A percentile compares a stretch with the other conserved stretches of the same genome.
Conservation (phyloP, 1,139 yeast species). For the Yamadazyma spencermartinsiae region DNA sequence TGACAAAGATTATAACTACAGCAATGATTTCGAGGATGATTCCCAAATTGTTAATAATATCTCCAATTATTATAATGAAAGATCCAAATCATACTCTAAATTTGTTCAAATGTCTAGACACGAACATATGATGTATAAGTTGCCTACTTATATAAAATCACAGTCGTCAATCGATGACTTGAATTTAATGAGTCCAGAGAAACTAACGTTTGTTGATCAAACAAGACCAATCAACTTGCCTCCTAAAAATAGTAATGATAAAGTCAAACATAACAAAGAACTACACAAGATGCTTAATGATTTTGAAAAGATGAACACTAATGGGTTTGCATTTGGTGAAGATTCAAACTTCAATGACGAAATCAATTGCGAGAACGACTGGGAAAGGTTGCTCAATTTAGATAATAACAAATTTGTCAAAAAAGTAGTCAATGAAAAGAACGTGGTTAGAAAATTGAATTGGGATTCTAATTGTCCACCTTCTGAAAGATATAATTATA, state of each 20-base stretch:
- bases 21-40: slow-evolving; percentile 25
- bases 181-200: slow-evolving; percentile 43
- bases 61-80: slow-evolving; percentile 37
- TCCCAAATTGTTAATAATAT: slow-evolving; percentile 37
- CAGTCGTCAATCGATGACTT: slow-evolving; percentile 47
- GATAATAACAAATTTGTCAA: slow-evolving; percentile 22
- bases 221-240: slow-evolving; percentile 49
- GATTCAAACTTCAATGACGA: slow-evolving; percentile 22
- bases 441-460: slow-evolving; percentile 31
- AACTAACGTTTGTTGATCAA: slow-evolving; percentile 40
- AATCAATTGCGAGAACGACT: slow-evolving; percentile 22
- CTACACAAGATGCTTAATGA: slow-evolving; percentile 34
- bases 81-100: slow-evolving; percentile 37
- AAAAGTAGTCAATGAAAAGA: slow-evolving; percentile 30
- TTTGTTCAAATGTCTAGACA: slow-evolving; percentile 34
- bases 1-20: slow-evolving; percentile 16
- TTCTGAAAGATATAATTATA: slow-evolving; percentile 28
- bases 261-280: slow-evolving; percentile 40
- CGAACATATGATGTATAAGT: slow-evolving; percentile 35
- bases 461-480: slow-evolving; percentile 44
- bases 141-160: slow-evolving; percentile 41
- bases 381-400: slow-evolving; percentile 5
- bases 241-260: slow-evolving; percentile 39
- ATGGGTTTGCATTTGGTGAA: slow-evolving; percentile 8
- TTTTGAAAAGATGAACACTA: slow-evolving; percentile 28